phyloP scores from a whole-genome alignment of 2,329 filamentous ascomycete genomes.

The Ambrosiella beaveri region DNA sequence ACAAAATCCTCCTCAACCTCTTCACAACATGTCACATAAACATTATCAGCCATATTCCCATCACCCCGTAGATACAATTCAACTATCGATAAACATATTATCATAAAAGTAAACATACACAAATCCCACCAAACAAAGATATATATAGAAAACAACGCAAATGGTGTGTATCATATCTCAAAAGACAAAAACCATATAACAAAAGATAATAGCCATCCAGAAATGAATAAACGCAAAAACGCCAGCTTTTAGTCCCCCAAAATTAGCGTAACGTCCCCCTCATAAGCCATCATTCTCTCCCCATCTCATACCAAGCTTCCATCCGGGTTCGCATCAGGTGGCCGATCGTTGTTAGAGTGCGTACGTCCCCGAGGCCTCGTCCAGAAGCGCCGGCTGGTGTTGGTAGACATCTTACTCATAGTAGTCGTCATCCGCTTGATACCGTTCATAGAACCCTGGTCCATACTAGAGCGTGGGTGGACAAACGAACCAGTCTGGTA shows the following conservation, averaged over 20 bases:
- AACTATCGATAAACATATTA: background rate
- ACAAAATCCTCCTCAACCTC: background rate
- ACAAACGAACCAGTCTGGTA: constrained; percentile 10
- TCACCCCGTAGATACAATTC: background rate
- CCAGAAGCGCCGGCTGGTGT: constrained; percentile 11
- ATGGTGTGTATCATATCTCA: background rate
- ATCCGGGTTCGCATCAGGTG: constrained; percentile 8
- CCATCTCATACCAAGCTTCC: constrained; percentile 10
- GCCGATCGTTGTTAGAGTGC: constrained; percentile 4
- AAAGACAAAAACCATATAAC: background rate
- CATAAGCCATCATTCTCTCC: background rate
- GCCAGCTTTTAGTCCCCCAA: background rate
- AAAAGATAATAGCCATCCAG: background rate
- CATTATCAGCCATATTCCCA: too few relatives aligned
- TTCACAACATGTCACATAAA: background rate
- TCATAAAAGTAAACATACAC: background rate
- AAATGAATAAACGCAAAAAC: background rate
- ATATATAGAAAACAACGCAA: background rate
- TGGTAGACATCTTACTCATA: constrained; percentile 12
- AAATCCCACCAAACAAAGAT: background rate
- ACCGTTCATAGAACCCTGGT: constrained; percentile 8
- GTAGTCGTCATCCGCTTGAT: constrained; percentile 12
- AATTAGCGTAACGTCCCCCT: background rate
- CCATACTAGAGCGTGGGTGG: constrained; percentile 5
- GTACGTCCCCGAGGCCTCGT: constrained; percentile 9